Conservation (phyloP, 306 rosid species). For the Quercus alba region DNA sequence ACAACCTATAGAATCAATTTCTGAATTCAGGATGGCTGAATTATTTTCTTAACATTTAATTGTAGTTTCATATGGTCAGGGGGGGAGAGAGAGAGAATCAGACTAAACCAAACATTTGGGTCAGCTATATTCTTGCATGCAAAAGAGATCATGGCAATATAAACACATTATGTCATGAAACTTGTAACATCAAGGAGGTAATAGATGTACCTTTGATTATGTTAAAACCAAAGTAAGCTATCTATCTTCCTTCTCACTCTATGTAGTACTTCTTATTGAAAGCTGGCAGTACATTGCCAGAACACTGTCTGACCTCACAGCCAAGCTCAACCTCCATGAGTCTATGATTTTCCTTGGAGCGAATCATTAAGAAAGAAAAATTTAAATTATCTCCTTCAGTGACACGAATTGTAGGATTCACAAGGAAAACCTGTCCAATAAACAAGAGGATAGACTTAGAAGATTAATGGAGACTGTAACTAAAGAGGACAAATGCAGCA, state of each 20-base stretch:
- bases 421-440: conserved; percentile 66
- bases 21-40: background rate
- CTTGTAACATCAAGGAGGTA: conserved; percentile 3
- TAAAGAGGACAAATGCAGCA: background rate
- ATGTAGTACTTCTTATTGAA: conserved; percentile 69
- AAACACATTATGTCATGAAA: conserved; percentile 4
- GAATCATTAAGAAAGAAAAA: conserved; percentile 76
- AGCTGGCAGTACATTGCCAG: conserved; percentile 54
- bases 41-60: background rate
- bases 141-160: background rate
- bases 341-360: conserved; percentile 89
- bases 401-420: conserved; percentile 63
- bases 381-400: conserved; percentile 60
- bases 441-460: background rate
- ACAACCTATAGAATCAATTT: background rate
- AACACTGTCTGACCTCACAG: conserved; percentile 55
- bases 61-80: background rate
- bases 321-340: conserved; percentile 90
- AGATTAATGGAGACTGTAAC: background rate
- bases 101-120: background rate
- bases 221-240: conserved; percentile 16
- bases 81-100: background rate
- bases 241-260: conserved; percentile 52
- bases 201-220: conserved; percentile 30
- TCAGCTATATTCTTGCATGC: background rate